A percentile compares a stretch with the other conserved stretches of the same genome.
Conservation (phyloP, 2,329 filamentous ascomycete species). For the Colletotrichum phormii region DNA sequence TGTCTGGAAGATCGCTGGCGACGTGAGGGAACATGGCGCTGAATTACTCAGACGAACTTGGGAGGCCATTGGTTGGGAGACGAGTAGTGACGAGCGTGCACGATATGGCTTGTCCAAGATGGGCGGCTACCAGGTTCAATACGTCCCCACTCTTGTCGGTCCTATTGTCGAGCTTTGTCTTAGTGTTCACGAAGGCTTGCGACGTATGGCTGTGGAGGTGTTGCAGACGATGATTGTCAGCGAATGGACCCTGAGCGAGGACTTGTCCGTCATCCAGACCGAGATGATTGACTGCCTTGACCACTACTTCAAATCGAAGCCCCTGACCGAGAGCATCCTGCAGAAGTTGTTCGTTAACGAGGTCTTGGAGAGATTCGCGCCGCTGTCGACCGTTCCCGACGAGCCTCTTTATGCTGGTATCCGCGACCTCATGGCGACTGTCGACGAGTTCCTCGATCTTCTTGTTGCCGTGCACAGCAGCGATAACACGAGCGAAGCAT, state of each 20-base stretch:
- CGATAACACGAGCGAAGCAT: conserved; percentile 78
- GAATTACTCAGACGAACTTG: conserved; percentile 86
- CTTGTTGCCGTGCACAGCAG: conserved; percentile 89
- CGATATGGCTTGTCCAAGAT: conserved; percentile 85
- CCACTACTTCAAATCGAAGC: conserved; percentile 87
- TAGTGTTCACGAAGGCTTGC: conserved; percentile 92
- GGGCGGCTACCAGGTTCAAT: conserved; percentile 98
- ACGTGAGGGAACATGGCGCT: conserved; percentile 92
- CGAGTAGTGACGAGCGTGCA: conserved; percentile 79
- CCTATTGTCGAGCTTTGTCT: conserved; percentile 94
- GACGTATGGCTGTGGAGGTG: conserved; percentile 91
- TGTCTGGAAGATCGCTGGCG: conserved; percentile 98
- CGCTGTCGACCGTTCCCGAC: conserved; percentile 72
- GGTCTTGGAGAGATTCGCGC: conserved; percentile 82
- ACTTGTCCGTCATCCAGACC: conserved; percentile 90
- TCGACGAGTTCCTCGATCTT: conserved; percentile 91
- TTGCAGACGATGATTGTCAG: conserved; percentile 98
- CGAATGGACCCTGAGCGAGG: conserved; percentile 96
- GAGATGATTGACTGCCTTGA: conserved; percentile 97
- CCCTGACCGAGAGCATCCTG: conserved; percentile 86
- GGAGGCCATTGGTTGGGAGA: conserved; percentile 98
- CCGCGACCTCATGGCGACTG: conserved; percentile 81
- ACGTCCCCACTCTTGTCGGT: conserved; percentile 90
- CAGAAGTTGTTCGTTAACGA: conserved; percentile 95
- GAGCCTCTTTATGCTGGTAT: conserved; percentile 83